Conservation (phyloP, 2,329 filamentous ascomycete species). For the Pestalotiopsis sp. region DNA sequence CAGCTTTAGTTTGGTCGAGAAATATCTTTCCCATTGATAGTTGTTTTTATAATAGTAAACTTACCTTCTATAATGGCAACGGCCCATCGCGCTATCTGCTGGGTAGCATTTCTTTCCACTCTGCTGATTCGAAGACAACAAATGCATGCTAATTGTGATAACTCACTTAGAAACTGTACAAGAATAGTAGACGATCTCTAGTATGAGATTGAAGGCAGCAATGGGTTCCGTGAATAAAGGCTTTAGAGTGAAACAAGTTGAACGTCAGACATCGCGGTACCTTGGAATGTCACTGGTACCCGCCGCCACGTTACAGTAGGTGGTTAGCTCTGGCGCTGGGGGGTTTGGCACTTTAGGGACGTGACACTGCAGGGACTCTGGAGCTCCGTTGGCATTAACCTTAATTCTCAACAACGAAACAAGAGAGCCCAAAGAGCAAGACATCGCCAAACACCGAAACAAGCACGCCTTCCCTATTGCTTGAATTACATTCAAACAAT, state of each 20-base stretch:
- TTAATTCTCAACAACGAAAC: neutral
- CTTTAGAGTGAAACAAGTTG: neutral
- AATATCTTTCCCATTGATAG: neutral
- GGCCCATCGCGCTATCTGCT: too few relatives aligned
- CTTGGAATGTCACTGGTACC: neutral
- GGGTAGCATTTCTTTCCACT: too few relatives aligned
- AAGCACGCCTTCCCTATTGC: neutral
- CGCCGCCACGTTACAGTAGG: neutral
- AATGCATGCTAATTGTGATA: too few relatives aligned
- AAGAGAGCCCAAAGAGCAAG: neutral
- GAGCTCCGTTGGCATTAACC: conserved; percentile 8
- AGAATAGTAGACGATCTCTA: too few relatives aligned
- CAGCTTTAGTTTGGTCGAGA: neutral
- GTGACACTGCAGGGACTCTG: neutral
- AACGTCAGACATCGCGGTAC: neutral
- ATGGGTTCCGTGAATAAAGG: neutral
- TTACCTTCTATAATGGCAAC: too few relatives aligned
- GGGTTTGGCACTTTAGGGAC: neutral
- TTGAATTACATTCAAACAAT: neutral
- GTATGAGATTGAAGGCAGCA: neutral
- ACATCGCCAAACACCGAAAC: neutral
- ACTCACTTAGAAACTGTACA: too few relatives aligned
- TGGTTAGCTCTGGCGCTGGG: too few relatives aligned
- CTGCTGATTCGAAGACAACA: too few relatives aligned
- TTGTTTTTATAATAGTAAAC: too few relatives aligned